phyloP scores from a whole-genome alignment of 176 grass and related monocot genomes.

The Puya raimondii region DNA sequence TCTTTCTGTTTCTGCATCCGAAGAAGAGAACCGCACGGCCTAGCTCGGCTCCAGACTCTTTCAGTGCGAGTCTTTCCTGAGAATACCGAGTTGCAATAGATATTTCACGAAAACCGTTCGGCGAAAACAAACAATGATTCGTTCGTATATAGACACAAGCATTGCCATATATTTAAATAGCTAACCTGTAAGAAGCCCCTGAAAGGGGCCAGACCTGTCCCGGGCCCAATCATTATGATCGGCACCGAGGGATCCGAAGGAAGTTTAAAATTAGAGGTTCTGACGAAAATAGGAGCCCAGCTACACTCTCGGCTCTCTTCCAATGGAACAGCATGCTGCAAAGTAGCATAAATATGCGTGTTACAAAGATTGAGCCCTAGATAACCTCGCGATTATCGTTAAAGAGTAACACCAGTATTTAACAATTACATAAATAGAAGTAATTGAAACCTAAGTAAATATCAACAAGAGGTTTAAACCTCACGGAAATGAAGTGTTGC shows the following conservation, averaged over 20 bases:
- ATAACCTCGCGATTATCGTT: background rate
- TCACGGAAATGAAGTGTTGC: background rate
- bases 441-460: background rate
- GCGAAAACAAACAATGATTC: background rate
- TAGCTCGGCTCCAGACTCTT: slow-evolving; percentile 61
- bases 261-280: slow-evolving; percentile 88
- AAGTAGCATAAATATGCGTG: background rate
- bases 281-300: slow-evolving; percentile 92
- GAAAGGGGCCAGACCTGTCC: slow-evolving; percentile 88
- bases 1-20: slow-evolving; percentile 86
- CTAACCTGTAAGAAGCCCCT: slow-evolving; percentile 97
- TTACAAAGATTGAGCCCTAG: background rate
- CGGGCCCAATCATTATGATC: slow-evolving; percentile 98
- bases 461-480: too few species aligned
- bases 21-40: slow-evolving; percentile 69
- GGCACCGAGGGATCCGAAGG: slow-evolving; percentile 59
- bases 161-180: slow-evolving; percentile 2
- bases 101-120: background rate
- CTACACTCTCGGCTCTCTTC: slow-evolving; percentile 82
- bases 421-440: background rate
- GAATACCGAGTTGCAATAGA: slow-evolving; percentile 5
- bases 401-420: background rate
- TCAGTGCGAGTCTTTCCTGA: slow-evolving; percentile 82
- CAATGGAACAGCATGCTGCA: slow-evolving; percentile 61
- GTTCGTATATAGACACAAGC: background rate